Base-by-base conservation (phyloP, 2,329 filamentous ascomycete genomes). In the Aotearoamyces nothofagi region DNA sequence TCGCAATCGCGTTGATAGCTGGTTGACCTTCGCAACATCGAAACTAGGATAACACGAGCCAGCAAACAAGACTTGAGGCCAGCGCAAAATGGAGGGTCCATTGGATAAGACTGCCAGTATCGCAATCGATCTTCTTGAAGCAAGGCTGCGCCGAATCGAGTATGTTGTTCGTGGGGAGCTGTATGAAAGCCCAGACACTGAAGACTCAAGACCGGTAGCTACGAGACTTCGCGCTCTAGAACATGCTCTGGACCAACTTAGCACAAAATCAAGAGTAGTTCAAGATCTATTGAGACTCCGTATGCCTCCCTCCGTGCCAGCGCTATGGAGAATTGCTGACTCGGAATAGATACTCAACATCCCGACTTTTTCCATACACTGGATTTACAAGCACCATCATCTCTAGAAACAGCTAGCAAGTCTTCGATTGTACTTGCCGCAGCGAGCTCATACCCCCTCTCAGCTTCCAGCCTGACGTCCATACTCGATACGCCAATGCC, bases 341-440 rank as follows among this genome's bases (percentile, higher is more conserved):
- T 22, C 10, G 24, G 10, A 24, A 15, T 20, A 50, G 46, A 49
- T 36, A 38, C 43, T n/a, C 42, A 33, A 33, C 34, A 48, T 25
- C 48, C 48, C 9, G 46, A 48, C 22, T 37, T 51, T 19, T 51
- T 51, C 30, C 44, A 48, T 29, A 36, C 42, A n/a, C 28, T 44
- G 5, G 25, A 32, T 14, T n/a, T 39, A 3, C 36, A 43, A 4
- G 5, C 42, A 13, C 45, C 45, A 2, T 46, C 43, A 2, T 41
- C 40, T 3, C 32, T 50, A 6, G 46, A 50, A 17, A 38, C 39
- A 0, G 24, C 33, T 5, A 39, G 31, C 12, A 36, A 48, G 19
- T 19, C 45, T 13, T 40, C 47, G 12, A 48, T 49, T 12, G 31
- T 51, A 6, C 39, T 50, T 17, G 41, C 48, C 19, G 49, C 46